Evolutionary conservation across 345 rosid species (phyloP), one percentile per base, ranked within the genome.

Genomic region (Gossypium thurberi): DNA sequence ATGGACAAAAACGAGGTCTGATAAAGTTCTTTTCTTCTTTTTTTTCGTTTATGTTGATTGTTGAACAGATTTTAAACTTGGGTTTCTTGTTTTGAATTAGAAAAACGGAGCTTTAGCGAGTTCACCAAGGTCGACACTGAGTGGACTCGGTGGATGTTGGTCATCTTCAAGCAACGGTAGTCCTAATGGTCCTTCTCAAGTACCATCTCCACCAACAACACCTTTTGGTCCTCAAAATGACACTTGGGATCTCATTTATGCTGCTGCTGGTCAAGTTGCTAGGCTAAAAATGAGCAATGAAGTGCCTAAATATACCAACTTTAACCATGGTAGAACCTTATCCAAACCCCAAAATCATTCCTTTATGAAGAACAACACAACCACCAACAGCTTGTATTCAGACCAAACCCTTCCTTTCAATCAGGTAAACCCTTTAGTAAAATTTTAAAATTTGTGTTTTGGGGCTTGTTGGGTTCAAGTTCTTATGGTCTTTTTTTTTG

Each of bases 191-290:
- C 81, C 86, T 1, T 85, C 85, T 0, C 83, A 78, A 56, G 88
- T 74, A 70, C 75, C 76, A 6, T 84, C 97, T 17, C 86, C 95
- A 2, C 89, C 90, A 10, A 76, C 91, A 13, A 84, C 94, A 18
- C 83, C 91, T 25, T 78, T 87, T 10, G 74, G 56, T 70, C 69
- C 50, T 40, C 64, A 74, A 71, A 78, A 83, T 37, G 82, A 80
- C 72, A 77, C 89, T 1, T 78, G 85, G 89, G 92, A 88, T 76
- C 85, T 92, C 40, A 80, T 92, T 2, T 82, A 80, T 4, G 92
- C 90, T 6, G 97, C 91, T 13, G 96, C 97, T 3, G 87, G 87
- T 14, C 88, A 90, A 79, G 89, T 92, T 9, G 95, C 93, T 18
- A 85, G 88, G 80, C 66, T 91, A 74, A 84, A 83, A 78, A 56